Evolutionary conservation across 83 land plant species (phyloP), one percentile per base, ranked within the genome.

Genomic region (Picea mariana): DNA sequence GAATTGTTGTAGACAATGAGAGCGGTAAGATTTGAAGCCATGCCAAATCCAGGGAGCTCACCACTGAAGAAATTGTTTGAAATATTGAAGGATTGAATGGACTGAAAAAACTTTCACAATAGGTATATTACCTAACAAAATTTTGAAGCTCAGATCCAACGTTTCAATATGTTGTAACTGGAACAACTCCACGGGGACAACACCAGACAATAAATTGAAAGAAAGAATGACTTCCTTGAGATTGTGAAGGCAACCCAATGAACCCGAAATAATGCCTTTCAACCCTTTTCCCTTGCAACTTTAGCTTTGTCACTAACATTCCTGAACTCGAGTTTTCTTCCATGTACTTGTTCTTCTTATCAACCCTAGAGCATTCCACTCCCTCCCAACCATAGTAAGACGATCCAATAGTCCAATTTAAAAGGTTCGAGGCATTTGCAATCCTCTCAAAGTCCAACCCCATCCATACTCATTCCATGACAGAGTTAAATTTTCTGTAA

Each of bases 81-180:
- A 13, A 82, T n/a, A 31, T 82, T 79, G 78, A 82, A 52, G 4
- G 42, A 34, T 42, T 47, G 78, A 18, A 79, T 68, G 6, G 81
- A 47, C 5, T 6, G 44, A 47, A 34, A 83, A 59, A 27, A 18
- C 26, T 6, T 16, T 7, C 7, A 62, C 15, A 23, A 67, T 9
- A 1, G 85, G 83, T 15, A 55, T 55, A 16, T 26, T 13, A 20
- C 83, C 86, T 31, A 83, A 40, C 52, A 87, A 27, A 12, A 68
- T 64, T 68, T 84, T 87, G 55, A 16, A 55, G 49, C 86, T 87
- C 20, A 84, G 34, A 71, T 87, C 86, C 26, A 87, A 79, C 4
- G 55, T 3, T 81, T 81, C 62, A 67, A 87, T 68, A 2, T 77
- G 49, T 38, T 11, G 44, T 13, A 87, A 66, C 17, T 4, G 5